Evolutionary conservation across 2,329 filamentous ascomycete genomes (phyloP).

Genomic region (Colletotrichum endophyticum): DNA sequence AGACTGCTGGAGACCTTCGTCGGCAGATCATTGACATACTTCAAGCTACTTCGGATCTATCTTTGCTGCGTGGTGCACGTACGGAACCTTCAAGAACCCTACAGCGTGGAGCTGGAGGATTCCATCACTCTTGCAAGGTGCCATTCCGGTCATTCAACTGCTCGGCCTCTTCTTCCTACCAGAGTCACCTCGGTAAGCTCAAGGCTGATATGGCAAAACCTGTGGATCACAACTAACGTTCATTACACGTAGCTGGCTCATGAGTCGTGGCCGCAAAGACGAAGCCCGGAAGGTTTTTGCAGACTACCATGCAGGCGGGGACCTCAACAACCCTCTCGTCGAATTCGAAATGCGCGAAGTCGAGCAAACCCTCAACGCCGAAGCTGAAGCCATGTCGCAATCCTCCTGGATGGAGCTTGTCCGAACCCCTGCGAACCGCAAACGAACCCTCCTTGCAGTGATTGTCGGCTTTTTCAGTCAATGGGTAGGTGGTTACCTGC

Average conservation of each 20-base stretch:
- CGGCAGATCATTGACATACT: constrained; percentile 28
- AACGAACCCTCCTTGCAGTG: constrained; percentile 27
- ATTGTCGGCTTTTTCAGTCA: constrained; percentile 30
- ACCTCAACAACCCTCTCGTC: constrained; percentile 39
- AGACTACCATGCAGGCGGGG: constrained; percentile 54
- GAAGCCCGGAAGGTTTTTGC: constrained; percentile 57
- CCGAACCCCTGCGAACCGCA: constrained; percentile 30
- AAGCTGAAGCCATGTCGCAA: constrained; percentile 51
- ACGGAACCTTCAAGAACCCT: constrained; percentile 36
- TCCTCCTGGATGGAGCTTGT: constrained; percentile 31
- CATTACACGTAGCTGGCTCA: constrained; percentile 54
- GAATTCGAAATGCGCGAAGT: constrained; percentile 48
- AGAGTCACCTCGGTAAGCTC: constrained; percentile 52
- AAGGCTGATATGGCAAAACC: fast-evolving
- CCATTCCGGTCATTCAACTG: constrained; percentile 41
- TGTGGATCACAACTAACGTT: neutral
- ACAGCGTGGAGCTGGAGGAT: constrained; percentile 31
- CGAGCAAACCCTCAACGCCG: constrained; percentile 45
- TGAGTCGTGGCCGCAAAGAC: constrained; percentile 57
- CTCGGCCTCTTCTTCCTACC: constrained; percentile 42
- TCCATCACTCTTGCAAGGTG: constrained; percentile 31
- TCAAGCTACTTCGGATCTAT: constrained; percentile 32
- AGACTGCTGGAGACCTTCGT: neutral
- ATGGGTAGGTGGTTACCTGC: constrained; percentile 3
- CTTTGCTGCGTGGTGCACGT: constrained; percentile 30